These are phyloP conservation scores for Odontarrhena argentea DNA, from an alignment of 345 rosid genomes.

Conservation along the genomic window DNA sequence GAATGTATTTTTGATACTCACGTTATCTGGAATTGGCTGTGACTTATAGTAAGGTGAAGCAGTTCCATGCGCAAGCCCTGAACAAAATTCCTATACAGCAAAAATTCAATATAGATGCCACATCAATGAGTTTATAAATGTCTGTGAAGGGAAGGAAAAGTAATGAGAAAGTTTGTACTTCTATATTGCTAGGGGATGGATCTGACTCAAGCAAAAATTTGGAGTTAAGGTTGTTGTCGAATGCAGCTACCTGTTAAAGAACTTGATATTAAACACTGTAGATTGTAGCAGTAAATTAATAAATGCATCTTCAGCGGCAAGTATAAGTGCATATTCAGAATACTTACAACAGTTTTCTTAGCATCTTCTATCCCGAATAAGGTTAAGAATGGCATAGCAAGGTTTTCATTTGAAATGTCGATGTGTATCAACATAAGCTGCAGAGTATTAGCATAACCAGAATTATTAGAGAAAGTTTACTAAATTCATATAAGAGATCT, in stretches of 20 bases:
- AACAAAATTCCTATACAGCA: conserved; percentile 68
- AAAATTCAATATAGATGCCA: conserved; percentile 16
- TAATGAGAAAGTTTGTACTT: conserved; percentile 50
- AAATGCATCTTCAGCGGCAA: conserved; percentile 15
- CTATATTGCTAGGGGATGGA: conserved; percentile 65
- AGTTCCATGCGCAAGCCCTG: conserved; percentile 57
- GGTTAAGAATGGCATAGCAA: conserved; percentile 89
- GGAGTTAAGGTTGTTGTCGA: conserved; percentile 63
- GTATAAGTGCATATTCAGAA: conserved; percentile 14
- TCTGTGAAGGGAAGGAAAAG: conserved; percentile 8
- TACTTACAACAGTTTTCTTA: conserved; percentile 62
- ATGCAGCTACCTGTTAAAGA: conserved; percentile 73
- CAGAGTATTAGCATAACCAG: conserved; percentile 33
- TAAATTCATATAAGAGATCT: conserved; percentile 4
- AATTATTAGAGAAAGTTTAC: conserved; percentile 17
- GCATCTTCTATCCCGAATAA: conserved; percentile 85
- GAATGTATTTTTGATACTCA: conserved; percentile 42
- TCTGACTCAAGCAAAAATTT: conserved; percentile 75
- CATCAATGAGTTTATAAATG: conserved; percentile 14
- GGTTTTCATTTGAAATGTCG: conserved; percentile 73
- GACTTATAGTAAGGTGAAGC: conserved; percentile 70
- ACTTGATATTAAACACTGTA: conserved; percentile 25
- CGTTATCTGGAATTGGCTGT: conserved; percentile 75
- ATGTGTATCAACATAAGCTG: conserved; percentile 76
- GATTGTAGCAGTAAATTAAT: conserved; percentile 28